These are phyloP conservation scores for Plasmodium cynomolgi DNA, from an alignment of 169 alveolate genomes.

Conservation along the genomic window DNA sequence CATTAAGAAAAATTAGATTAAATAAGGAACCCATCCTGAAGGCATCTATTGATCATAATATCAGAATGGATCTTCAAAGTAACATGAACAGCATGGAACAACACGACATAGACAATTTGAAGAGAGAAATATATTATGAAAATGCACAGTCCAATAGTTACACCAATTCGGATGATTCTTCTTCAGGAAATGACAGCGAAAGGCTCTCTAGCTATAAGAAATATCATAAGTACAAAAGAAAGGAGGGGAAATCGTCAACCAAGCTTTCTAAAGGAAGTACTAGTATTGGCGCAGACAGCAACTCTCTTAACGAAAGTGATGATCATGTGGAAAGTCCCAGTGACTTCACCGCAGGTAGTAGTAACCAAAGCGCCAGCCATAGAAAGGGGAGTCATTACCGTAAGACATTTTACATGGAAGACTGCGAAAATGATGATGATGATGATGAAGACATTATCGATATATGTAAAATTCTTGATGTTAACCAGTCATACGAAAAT, in stretches of 20 bases:
- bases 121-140: conserved; percentile 64
- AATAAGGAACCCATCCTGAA: conserved; percentile 53
- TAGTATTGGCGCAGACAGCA: neutral
- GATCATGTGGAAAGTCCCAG: neutral
- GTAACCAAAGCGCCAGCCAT: neutral
- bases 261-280: neutral
- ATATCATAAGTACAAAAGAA: neutral
- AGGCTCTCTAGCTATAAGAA: conserved; percentile 20
- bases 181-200: conserved; percentile 27
- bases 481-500: neutral
- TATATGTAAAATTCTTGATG: conserved; percentile 30
- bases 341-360: neutral
- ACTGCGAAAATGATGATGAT: neutral
- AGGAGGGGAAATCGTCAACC: neutral
- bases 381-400: neutral
- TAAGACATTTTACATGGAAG: neutral
- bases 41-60: conserved; percentile 39
- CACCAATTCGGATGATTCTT: conserved; percentile 10
- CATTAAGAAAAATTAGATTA: conserved; percentile 15
- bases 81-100: conserved; percentile 22
- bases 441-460: conserved; percentile 16
- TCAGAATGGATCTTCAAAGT: conserved; percentile 37
- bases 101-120: conserved; percentile 15
- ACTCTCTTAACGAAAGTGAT: conserved; percentile 2
- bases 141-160: neutral